Percentiles rank a stretch among this genome's conserved stretches.
phyloP scores from a whole-genome alignment of 257 asterid species.

The Penstemon eatonii region DNA sequence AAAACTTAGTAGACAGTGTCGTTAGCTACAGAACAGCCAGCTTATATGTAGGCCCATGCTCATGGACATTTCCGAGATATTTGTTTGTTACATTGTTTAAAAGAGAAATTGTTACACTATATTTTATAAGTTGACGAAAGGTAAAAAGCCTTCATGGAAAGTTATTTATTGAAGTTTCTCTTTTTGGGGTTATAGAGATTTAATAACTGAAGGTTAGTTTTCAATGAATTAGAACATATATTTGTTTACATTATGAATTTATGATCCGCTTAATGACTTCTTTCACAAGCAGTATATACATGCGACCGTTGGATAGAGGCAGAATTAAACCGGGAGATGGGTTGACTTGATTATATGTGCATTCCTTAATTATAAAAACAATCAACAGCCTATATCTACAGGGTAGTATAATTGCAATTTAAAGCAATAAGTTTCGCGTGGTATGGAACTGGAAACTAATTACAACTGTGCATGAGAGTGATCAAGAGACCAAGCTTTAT shows the following conservation, averaged over 20 bases:
- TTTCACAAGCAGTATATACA: background rate
- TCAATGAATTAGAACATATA: too few relatives aligned
- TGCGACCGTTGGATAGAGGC: background rate
- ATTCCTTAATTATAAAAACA: constrained; percentile 11
- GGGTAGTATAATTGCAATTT: constrained; percentile 15
- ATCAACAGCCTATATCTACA: constrained; percentile 1
- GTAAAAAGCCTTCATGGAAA: constrained; percentile 10
- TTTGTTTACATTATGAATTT: too few relatives aligned
- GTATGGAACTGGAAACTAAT: constrained; percentile 2
- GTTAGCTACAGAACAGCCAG: too few relatives aligned
- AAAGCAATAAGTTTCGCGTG: constrained; percentile 6
- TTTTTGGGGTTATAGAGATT: too few relatives aligned
- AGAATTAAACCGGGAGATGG: background rate
- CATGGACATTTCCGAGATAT: too few relatives aligned
- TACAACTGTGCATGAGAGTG: background rate
- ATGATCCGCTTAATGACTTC: background rate
- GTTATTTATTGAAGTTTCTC: background rate
- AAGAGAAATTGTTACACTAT: too few relatives aligned
- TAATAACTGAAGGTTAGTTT: too few relatives aligned
- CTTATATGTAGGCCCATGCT: too few relatives aligned
- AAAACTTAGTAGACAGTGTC: too few relatives aligned
- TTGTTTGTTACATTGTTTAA: too few relatives aligned
- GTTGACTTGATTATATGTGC: constrained; percentile 1
- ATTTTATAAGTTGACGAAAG: constrained; percentile 1
- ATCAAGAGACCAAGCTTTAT: background rate